A percentile compares a stretch with the other conserved stretches of the same genome.
phyloP scores from a whole-genome alignment of 2,329 filamentous ascomycete genomes.

The Fusarium brevicatenulatum region DNA sequence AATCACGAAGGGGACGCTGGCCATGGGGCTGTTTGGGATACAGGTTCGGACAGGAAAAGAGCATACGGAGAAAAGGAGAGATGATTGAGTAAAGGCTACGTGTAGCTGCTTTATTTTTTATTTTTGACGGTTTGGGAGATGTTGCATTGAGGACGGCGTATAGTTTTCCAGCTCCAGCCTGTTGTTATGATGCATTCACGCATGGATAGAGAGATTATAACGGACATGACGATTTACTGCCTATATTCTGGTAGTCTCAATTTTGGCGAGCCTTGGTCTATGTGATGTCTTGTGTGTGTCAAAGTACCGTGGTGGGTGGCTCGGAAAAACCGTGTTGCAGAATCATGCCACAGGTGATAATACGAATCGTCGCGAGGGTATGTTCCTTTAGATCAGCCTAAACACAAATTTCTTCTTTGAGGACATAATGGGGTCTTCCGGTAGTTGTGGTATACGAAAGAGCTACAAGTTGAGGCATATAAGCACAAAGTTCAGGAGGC shows the following conservation, averaged over 20 bases:
- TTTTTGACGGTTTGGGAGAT: conserved; percentile 7
- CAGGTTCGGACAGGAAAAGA: conserved; percentile 34
- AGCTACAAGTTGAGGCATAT: neutral
- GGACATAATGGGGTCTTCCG: neutral
- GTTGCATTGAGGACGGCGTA: conserved; percentile 30
- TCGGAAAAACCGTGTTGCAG: neutral
- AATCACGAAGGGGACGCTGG: conserved; percentile 7
- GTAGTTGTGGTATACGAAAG: neutral
- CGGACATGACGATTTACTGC: conserved; percentile 36
- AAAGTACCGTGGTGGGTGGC: neutral
- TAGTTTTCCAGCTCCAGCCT: conserved; percentile 17
- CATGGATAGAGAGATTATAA: conserved; percentile 39
- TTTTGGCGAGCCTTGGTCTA: neutral
- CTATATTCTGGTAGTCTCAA: neutral
- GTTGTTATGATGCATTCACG: conserved; percentile 32
- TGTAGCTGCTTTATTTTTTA: conserved; percentile 16
- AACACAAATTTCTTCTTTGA: neutral
- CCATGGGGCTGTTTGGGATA: conserved; percentile 31
- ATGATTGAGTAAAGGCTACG: conserved; percentile 14
- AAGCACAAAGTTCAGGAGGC: neutral
- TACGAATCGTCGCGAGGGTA: neutral
- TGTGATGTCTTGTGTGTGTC: neutral
- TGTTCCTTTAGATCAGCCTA: neutral
- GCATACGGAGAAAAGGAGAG: conserved; percentile 32
- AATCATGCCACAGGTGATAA: neutral